Evolutionary conservation across 345 rosid species (phyloP), one percentile per base, ranked within the genome.

Genomic region (Ailanthus altissimus): DNA sequence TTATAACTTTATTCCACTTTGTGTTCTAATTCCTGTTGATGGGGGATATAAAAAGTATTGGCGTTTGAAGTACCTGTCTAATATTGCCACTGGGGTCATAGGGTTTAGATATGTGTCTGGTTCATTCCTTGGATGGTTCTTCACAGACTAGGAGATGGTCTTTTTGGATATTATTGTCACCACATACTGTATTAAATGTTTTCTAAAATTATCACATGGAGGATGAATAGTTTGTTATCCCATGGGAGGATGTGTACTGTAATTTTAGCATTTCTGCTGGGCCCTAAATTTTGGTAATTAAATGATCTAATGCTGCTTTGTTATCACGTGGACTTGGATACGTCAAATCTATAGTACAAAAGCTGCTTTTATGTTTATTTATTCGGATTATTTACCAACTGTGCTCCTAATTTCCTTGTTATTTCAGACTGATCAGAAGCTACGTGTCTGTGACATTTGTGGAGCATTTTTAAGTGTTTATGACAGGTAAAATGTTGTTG

Each of bases 391-490:
- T 18, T 42, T 20, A 61, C 28, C 57, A 49, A 59, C 59, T 58
- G 99, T 77, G 42, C 21, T 13, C n/a, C 50, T 42, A 56, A 61
- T 21, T 67, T 5, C 47, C 13, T 23, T 38, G 11, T 53, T 70
- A 46, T 83, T 81, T 72, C 98, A 97, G 99, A 94, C 99, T 75
- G 99, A 97, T 85, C 99, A 97, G 88, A 97, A 97, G 93, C 90
- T 97, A 73, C 97, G 99, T 26, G 95, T 97, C 81, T 97, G 99
- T 82, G 99, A 97, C 88, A 97, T 97, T 77, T 97, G 98, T 77
- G 99, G 99, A 86, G 99, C 99, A 78, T 97, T 97, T 82, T 85
- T 97, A 86, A 97, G 72, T 9, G 98, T 96, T 61, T 96, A 96
- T 90, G 99, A 92, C 87, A 92, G 97, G 99, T 96, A 85, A 73